These are phyloP conservation scores for Globisporangium canariense DNA, from an alignment of 352 stramenopile genomes.

Conservation along the genomic window DNA sequence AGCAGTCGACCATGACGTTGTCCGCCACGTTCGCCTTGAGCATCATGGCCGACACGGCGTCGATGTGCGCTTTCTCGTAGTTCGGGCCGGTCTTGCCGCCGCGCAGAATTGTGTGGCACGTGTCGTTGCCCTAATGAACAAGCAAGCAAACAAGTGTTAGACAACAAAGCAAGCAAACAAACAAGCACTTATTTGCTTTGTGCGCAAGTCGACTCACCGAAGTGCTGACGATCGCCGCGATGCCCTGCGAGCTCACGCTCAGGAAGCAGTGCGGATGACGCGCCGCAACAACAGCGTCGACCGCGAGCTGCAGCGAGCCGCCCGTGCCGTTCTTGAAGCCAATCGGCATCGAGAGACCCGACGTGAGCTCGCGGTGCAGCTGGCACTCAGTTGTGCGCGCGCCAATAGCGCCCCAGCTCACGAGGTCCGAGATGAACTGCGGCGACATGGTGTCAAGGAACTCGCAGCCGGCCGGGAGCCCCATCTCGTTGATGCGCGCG, in stretches of 20 bases:
- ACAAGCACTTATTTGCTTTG: too few species aligned
- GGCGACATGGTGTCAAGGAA: constrained; percentile 91
- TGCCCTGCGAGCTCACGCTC: constrained; percentile 81
- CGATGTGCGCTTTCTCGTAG: constrained; percentile 82
- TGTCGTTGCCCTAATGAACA: constrained; percentile 65
- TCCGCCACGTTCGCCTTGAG: constrained; percentile 79
- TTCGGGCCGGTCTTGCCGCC: constrained; percentile 84
- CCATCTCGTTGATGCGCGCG: constrained; percentile 83
- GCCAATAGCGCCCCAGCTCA: constrained; percentile 90
- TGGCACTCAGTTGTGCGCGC: constrained; percentile 88
- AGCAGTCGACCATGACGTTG: constrained; percentile 91
- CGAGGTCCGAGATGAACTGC: constrained; percentile 88
- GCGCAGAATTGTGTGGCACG: constrained; percentile 87
- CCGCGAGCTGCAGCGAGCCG: constrained; percentile 80
- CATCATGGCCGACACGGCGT: constrained; percentile 73
- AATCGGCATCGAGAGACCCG: constrained; percentile 87
- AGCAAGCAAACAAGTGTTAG: background rate
- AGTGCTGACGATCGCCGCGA: constrained; percentile 87
- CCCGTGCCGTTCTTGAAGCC: constrained; percentile 91
- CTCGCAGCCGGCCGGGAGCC: constrained; percentile 78
- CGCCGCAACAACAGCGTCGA: constrained; percentile 80
- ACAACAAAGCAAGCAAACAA: background rate
- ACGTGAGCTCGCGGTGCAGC: constrained; percentile 87
- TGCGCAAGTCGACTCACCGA: constrained; percentile 22
- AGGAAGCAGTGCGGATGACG: constrained; percentile 87